These are phyloP conservation scores for Rhynchosporium secalis DNA, from an alignment of 2,329 filamentous ascomycete species.

Conservation along the genomic window DNA sequence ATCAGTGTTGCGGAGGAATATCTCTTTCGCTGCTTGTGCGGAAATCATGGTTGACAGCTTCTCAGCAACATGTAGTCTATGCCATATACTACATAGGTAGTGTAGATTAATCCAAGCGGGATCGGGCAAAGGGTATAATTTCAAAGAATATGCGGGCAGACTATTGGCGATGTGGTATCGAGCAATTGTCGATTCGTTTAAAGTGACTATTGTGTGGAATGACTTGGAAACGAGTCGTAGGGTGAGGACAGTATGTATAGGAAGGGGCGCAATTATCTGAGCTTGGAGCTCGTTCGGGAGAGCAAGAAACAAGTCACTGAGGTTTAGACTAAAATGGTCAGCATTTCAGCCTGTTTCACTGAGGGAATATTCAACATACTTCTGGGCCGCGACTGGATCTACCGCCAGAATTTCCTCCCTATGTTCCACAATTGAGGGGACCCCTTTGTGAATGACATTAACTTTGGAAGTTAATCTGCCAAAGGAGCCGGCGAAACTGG, in stretches of 20 bases:
- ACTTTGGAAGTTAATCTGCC: conserved; percentile 39
- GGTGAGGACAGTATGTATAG: conserved; percentile 60
- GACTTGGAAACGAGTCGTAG: conserved; percentile 58
- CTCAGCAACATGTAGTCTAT: conserved; percentile 62
- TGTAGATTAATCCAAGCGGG: conserved; percentile 54
- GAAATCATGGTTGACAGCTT: conserved; percentile 63
- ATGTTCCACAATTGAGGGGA: conserved; percentile 35
- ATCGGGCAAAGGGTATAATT: conserved; percentile 57
- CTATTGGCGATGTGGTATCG: conserved; percentile 60
- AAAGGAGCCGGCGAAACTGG: conserved; percentile 38
- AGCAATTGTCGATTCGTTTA: conserved; percentile 62
- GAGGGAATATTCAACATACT: conserved; percentile 25
- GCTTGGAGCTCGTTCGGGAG: conserved; percentile 64
- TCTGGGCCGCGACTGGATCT: conserved; percentile 28
- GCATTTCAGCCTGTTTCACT: neutral
- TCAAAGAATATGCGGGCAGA: conserved; percentile 59
- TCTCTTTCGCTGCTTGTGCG: conserved; percentile 65
- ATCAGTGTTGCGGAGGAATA: conserved; percentile 60
- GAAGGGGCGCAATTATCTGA: conserved; percentile 60
- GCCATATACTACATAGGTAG: conserved; percentile 64
- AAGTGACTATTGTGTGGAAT: conserved; percentile 59
- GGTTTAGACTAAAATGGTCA: conserved; percentile 42
- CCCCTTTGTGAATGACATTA: conserved; percentile 32
- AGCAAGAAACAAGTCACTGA: conserved; percentile 58
- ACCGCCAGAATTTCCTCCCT: conserved; percentile 33